Evolutionary conservation across 2,329 filamentous ascomycete genomes (phyloP), one percentile per base, ranked within the genome.

Genomic region (Taxawa tesnikishii): DNA sequence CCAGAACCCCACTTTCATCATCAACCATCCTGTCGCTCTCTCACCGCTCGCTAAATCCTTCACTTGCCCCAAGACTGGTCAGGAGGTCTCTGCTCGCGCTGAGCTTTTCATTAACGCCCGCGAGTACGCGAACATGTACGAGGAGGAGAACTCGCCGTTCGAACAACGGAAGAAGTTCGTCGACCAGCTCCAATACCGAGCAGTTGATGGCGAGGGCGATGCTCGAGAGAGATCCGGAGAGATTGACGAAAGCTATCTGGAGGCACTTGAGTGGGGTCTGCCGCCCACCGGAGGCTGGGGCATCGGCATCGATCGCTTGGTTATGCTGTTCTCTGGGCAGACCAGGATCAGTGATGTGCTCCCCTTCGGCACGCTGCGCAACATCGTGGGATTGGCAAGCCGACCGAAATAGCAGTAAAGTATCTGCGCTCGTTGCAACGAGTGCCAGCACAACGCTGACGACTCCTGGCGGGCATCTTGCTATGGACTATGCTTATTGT

Each of bases 241-340:
- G 29, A 51, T 78, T 7, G 85, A 94, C 48, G 80, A 92, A 59
- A 80, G 73, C 47, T 98, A 94, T 49, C 62, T 94, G 28, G 72
- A 79, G 44, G 83, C 83, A 4, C 58, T 98, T 31, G 83, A 93
- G 53, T 84, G 83, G 60, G 90, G 84, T 0, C 61, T 98, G 38
- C 90, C 90, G n/a, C 84, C 90, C 1, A 98, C 90, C 0, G 90
- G 88, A 0, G 90, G 90, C 4, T 98, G 90, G 90, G 90, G 90
- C 2, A 92, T 85, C 47, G 90, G 90, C 1, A 65, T 98, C 26
- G 90, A 98, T 58, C 68, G 90, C 32, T 63, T 98, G 32, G 79
- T 84, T 23, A 98, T 98, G 90, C 60, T 94, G 29, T 83, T 96
- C 47, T 74, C 79, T 1, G 85, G 83, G 0, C 68, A 75, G 21